These are phyloP conservation scores for Venturia effusa DNA, from an alignment of 2,329 filamentous ascomycete genomes.

Conservation along the genomic window DNA sequence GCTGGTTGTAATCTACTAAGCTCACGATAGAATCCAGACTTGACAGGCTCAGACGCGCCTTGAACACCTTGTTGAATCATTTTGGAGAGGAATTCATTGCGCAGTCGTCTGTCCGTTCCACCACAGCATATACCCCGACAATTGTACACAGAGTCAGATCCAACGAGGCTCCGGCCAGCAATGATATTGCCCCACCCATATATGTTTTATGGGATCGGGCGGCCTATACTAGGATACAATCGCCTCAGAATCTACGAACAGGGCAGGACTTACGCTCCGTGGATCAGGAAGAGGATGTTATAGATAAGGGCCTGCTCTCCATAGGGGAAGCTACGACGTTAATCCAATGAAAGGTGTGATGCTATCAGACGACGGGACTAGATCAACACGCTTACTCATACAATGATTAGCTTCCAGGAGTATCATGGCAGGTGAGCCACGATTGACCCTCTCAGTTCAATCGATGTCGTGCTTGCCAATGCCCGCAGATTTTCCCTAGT, in stretches of 20 bases:
- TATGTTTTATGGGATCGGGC: slow-evolving; percentile 23
- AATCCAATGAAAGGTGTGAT: slow-evolving; percentile 11
- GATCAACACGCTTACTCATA: slow-evolving; percentile 21
- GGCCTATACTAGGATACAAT: slow-evolving; percentile 18
- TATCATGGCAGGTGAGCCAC: slow-evolving; percentile 34
- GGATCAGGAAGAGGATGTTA: background rate
- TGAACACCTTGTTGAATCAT: slow-evolving; percentile 11
- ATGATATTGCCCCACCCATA: slow-evolving; percentile 18
- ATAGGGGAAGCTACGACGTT: slow-evolving; percentile 4
- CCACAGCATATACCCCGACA: background rate
- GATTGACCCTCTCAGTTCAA: slow-evolving; percentile 22
- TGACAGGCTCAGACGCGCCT: slow-evolving; percentile 13
- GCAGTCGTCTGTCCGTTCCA: background rate
- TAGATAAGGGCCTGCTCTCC: slow-evolving; percentile 1
- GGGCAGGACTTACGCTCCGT: background rate
- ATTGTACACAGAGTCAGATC: background rate
- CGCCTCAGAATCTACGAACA: slow-evolving; percentile 10
- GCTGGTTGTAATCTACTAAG: background rate
- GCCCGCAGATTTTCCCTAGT: slow-evolving; percentile 29
- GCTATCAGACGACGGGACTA: background rate
- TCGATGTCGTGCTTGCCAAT: slow-evolving; percentile 20
- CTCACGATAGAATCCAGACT: slow-evolving; percentile 10
- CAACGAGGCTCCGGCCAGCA: background rate
- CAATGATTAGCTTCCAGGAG: slow-evolving; percentile 23
- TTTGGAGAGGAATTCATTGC: slow-evolving; percentile 8